These are phyloP conservation scores for Teratosphaeria destructans DNA, from an alignment of 2,329 filamentous ascomycete genomes.

Conservation along the genomic window DNA sequence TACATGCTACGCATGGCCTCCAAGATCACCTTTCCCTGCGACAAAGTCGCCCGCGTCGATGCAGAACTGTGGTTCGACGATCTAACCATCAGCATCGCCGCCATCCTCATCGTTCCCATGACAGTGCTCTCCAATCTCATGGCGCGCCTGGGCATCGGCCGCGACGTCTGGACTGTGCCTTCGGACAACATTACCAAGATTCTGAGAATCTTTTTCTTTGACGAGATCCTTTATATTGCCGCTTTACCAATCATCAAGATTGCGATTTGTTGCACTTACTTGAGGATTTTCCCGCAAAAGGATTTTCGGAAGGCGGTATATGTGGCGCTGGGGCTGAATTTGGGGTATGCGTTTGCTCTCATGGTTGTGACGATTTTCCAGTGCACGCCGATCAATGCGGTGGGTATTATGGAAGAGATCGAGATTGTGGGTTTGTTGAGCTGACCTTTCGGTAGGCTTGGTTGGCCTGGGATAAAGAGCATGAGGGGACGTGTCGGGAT, in stretches of 20 bases:
- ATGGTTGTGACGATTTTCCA: constrained; percentile 6
- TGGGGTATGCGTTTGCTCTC: constrained; percentile 4
- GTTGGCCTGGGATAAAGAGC: constrained; percentile 5
- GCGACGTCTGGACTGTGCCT: constrained; percentile 13
- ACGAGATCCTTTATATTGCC: constrained; percentile 7
- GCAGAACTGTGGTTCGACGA: constrained; percentile 3
- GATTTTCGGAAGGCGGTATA: constrained; percentile 20
- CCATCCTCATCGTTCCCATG: constrained; percentile 4
- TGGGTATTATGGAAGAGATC: neutral
- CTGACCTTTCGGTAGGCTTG: constrained; percentile 2
- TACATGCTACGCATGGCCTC: constrained; percentile 8
- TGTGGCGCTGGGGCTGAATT: constrained; percentile 10
- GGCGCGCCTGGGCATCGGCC: constrained; percentile 13
- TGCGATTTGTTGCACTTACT: constrained; percentile 24
- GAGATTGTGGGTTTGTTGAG: neutral
- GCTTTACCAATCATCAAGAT: constrained; percentile 21
- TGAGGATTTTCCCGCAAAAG: constrained; percentile 25
- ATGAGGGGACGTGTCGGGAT: constrained; percentile 5
- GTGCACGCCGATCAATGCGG: constrained; percentile 3
- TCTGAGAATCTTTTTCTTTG: constrained; percentile 4
- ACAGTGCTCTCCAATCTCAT: constrained; percentile 1
- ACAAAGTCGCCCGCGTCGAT: neutral
- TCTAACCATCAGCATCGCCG: constrained; percentile 3
- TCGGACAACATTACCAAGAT: constrained; percentile 10
- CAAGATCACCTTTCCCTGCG: constrained; percentile 3